Base-by-base conservation (phyloP, 495 filamentous ascomycete species). In the Daldinia childiae region DNA sequence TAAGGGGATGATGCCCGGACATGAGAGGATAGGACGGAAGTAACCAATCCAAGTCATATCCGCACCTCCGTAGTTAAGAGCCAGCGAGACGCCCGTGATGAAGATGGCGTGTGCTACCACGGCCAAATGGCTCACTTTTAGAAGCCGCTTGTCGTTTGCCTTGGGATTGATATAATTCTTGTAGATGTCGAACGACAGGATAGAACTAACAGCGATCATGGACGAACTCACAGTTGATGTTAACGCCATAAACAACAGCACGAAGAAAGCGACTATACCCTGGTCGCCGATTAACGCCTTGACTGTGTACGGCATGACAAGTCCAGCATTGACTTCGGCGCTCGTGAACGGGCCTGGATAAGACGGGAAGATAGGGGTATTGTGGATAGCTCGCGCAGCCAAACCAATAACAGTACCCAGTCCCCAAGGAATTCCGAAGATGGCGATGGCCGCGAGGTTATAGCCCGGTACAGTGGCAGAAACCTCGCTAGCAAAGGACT, bases 381-480 rank as follows among this genome's bases (percentile, higher is more conserved):
- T 85, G 71, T 95, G 91, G 5, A 95, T 84, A 11, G 92, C 91
- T 32, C 94, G 86, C 15, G 90, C 91, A 1, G 90, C 86, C 21
- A 95, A 84, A 29, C 93, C 93, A 87, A 95, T 91, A 6, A 92
- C 94, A 8, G 89, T 95, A 1, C 92, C 93, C 39, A 85, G 85
- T 6, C 94, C 87, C 92, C 92, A 96, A 27, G 93, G 93, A 57
- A 96, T 94, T 2, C 92, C 93, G 68, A 96, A 95, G 90, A 92
- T 95, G 63, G 85, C 87, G 17, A 94, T 82, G 56, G 92, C 92
- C 6, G 92, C 93, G 57, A 94, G 87, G 19, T 95, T 88, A 69
- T 95, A 95, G 36, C 93, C 93, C 1, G 93, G 93, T 63, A 95
- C 89, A 8, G 92, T 92, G 63, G 84, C 84, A 61, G 80, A 78